Evolutionary conservation across 805 yeast genomes (phyloP).

Genomic region (Candida nemodendra): DNA sequence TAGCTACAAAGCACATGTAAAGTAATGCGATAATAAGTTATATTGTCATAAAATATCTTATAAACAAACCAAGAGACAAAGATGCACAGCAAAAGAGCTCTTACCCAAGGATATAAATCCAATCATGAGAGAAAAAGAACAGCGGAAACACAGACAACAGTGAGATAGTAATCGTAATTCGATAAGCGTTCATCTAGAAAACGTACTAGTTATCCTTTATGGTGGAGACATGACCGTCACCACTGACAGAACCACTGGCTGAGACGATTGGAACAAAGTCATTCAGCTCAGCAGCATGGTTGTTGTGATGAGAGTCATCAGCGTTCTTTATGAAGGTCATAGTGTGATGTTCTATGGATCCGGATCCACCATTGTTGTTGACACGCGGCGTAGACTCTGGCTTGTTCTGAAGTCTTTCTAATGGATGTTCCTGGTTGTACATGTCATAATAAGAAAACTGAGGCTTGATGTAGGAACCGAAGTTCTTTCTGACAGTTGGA

Average conservation of each 20-base stretch:
- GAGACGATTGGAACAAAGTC: constrained; percentile 34
- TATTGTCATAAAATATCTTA: too few species aligned
- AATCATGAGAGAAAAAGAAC: too few species aligned
- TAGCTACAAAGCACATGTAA: constrained; percentile 2
- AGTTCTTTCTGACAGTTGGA: constrained; percentile 19
- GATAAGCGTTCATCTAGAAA: too few species aligned
- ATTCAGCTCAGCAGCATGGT: constrained; percentile 11
- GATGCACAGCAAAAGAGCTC: too few species aligned
- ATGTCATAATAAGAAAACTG: constrained; percentile 23
- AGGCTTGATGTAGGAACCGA: constrained; percentile 26
- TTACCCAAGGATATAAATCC: too few species aligned
- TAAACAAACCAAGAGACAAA: too few species aligned
- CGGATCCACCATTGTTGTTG: constrained; percentile 32
- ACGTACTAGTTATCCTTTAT: constrained; percentile 15
- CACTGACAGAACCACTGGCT: constrained; percentile 26
- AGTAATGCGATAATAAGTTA: too few species aligned
- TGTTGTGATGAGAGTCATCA: constrained; percentile 11
- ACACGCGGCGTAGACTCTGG: constrained; percentile 16
- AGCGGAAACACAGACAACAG: too few species aligned
- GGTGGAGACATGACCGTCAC: constrained; percentile 22
- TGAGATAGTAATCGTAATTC: background rate
- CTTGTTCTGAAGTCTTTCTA: constrained; percentile 18
- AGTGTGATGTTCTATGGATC: constrained; percentile 25
- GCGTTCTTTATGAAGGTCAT: constrained; percentile 31
- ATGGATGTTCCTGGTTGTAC: constrained; percentile 25